Evolutionary conservation across 495 filamentous ascomycete species (phyloP), one percentile per base, ranked within the genome.

Genomic region (Trichoderma gamsii): DNA sequence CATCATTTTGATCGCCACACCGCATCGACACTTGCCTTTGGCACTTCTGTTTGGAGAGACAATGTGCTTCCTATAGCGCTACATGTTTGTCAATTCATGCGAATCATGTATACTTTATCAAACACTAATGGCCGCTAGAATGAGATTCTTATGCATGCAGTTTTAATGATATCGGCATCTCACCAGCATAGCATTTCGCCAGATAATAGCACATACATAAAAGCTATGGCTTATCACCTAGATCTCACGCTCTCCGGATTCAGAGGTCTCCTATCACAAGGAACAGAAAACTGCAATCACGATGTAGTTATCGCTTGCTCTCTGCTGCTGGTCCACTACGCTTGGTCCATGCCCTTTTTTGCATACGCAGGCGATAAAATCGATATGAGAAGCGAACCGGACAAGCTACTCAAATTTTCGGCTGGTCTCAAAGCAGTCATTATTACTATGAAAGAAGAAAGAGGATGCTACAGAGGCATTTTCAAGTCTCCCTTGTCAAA

Each of bases 201-300:
- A 4, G n/a, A 59, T 18, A 38, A 32, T 7, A 3, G 21, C 3
- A 11, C 13, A 49, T n/a, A 68, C 32, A 35, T 29, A 12, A 68
- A 51, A 35, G 51, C 67, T 4, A 32, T 49, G 16, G 38, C 67
- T 11, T 23, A 44, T 18, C 46, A 68, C 51, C 56, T 68, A 4
- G 67, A 68, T 35, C 67, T 29, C 4, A 46, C 67, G n/a, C 67
- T 68, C 21, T 68, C 67, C 6, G 56, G 67, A 5, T 68, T 68
- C 41, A 43, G 67, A 18, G 63, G 29, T 18, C 27, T 61, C 13
- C 16, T 61, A 32, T 32, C 56, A 13, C 56, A 61, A 61, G 56
- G 56, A 27, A 61, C 56, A 16, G 29, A 41, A 8, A 6, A 64
- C 15, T 52, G 41, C 18, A 15, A 68, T n/a, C 23, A 25, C 5